A percentile compares a stretch with the other conserved stretches of the same genome.
These are phyloP conservation scores for Coemansia sp. DNA, from an alignment of 192 early-diverging fungal species.

Conservation along the genomic window DNA sequence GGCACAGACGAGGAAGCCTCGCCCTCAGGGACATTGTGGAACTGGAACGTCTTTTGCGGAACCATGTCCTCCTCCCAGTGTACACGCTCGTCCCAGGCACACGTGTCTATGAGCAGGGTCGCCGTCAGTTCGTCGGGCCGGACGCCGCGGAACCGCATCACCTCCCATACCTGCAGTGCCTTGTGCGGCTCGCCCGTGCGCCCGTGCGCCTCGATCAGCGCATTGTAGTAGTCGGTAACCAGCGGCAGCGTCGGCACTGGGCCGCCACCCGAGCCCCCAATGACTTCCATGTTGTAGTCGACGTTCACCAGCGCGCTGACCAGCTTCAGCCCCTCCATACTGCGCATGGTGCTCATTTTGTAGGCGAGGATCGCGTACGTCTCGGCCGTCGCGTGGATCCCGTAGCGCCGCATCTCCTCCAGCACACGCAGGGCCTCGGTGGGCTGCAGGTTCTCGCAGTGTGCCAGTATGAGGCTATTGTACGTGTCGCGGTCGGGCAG, in stretches of 20 bases:
- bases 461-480: constrained; percentile 31
- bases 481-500: constrained; percentile 19
- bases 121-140: constrained; percentile 39
- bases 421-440: constrained; percentile 34
- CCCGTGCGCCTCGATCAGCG: constrained; percentile 41
- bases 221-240: constrained; percentile 32
- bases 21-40: constrained; percentile 28
- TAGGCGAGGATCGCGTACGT: constrained; percentile 30
- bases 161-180: constrained; percentile 45
- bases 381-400: constrained; percentile 23
- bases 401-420: constrained; percentile 44
- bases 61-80: constrained; percentile 43
- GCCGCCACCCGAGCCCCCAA: no score
- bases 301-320: constrained; percentile 34
- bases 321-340: constrained; percentile 36
- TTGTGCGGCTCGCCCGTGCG: constrained; percentile 35
- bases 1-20: constrained; percentile 30
- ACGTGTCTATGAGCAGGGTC: constrained; percentile 41
- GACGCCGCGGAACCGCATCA: constrained; percentile 43
- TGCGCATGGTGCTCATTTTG: constrained; percentile 34
- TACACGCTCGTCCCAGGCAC: constrained; percentile 45
- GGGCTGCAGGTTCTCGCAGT: constrained; percentile 22
- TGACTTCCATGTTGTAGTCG: constrained; percentile 48
- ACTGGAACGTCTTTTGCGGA: constrained; percentile 17
- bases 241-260: constrained; percentile 23